Evolutionary conservation across 768 basidiomycete species (phyloP), one percentile per base, ranked within the genome.

Genomic region (Cystobasidium tubakii): DNA sequence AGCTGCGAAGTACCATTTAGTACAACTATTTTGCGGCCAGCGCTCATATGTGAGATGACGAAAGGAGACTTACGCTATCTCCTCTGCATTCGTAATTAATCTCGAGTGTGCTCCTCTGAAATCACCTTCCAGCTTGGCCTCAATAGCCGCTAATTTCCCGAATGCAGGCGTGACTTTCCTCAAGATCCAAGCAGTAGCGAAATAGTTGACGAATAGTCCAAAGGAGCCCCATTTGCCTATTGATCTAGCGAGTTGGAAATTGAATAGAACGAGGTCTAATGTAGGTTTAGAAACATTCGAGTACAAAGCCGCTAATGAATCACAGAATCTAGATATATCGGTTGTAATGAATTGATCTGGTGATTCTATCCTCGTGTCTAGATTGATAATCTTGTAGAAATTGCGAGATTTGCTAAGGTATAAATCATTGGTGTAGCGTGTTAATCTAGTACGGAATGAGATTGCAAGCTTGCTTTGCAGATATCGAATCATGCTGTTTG

Each of bases 261-360:
- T 95, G 83, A 97, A 98, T 60, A 98, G 87, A 29, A 93, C 81
- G 53, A 96, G 83, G 80, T 97, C 94, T 21, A 97, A 86, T 0
- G 89, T 86, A 0, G 95, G 94, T 79, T 98, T 98, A 75, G 94
- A 87, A 42, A 96, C 80, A 80, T 98, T 98, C 4, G 94, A 93
- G 79, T 97, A 97, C 43, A 97, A 84, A 0, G 89, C 89, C 1
- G 91, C 85, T 33, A 97, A 85, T 0, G 89, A 86, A 66, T 92
- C 91, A 60, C 90, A 88, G 86, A 94, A 98, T 1, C 89, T 85
- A 46, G 90, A 89, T 21, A 98, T 86, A 79, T 98, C 95, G 15
- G 91, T 89, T 0, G 95, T 96, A 77, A 97, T 87, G 69, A 76
- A 79, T 50, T 80, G 79, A 57, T 77, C 76, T 0, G 78, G 74